Evolutionary conservation across 2,329 filamentous ascomycete species (phyloP), one percentile per base, ranked within the genome.

Genomic region (Pseudogymnoascus sp.): DNA sequence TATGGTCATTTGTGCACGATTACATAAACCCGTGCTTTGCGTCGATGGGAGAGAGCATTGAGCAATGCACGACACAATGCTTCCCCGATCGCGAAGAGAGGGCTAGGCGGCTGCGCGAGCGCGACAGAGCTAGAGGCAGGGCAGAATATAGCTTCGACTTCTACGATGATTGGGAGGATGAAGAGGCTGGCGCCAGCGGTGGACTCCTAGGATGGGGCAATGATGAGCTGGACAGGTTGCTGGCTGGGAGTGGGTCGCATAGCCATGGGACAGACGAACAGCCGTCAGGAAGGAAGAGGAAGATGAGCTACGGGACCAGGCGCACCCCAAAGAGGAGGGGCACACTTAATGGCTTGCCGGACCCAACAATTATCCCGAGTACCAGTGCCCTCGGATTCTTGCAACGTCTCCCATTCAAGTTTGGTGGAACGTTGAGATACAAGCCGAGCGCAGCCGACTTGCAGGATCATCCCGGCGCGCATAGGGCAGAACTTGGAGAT

Each of bases 111-210:
- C 76, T 79, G 52, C 80, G 87, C 64, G 86, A 91, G 69, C 83
- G 88, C 48, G 81, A 82, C 18, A 78, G 82, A 7, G 77, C 78
- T 25, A 75, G 77, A 64, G 85, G 84, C 2, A 75, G 85, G 60
- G 89, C 92, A 29, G 92, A 97, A 75, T 84, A 89, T 69, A 92
- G 85, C 70, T 97, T 97, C 72, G 93, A 97, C 74, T 97, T 97
- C 73, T 97, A 97, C 77, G 93, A 97, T 74, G 93, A 97, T 74
- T 97, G 93, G 93, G 91, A 96, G 64, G 80, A 82, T 40, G 81
- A 84, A 61, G 82, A 85, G 25, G 70, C 71, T 58, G 66, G 67
- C 21, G 80, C 72, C 37, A 70, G 71, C 31, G 82, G 85, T 39
- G 82, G 86, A 0, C 74, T 93, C 58, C 77, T 92, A 60, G 87